Conservation (phyloP, 1,284 basidiomycete species). For the Irpex rosettiformis region DNA sequence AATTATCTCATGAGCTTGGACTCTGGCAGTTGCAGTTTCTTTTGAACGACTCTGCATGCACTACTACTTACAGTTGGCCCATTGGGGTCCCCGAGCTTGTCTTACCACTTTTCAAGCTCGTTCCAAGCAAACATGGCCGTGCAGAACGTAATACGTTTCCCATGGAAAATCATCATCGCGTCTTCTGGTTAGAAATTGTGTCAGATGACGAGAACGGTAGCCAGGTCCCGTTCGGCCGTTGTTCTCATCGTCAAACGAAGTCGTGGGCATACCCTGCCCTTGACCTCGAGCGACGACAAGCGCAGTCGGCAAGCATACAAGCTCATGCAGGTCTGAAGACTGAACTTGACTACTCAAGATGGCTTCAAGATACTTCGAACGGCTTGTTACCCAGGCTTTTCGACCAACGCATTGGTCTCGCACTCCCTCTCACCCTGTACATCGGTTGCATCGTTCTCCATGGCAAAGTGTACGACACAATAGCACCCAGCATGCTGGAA, state of each 20-base stretch:
- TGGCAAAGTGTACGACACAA: background rate
- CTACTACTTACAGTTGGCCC: too few relatives aligned
- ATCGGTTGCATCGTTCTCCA: background rate
- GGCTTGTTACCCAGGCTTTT: background rate
- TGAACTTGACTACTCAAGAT: background rate
- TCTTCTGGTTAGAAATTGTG: background rate
- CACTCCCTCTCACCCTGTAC: background rate
- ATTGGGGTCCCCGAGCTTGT: too few relatives aligned
- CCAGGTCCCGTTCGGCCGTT: background rate
- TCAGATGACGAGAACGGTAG: conserved; percentile 1
- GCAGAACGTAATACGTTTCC: background rate
- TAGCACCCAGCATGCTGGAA: background rate
- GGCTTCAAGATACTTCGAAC: background rate
- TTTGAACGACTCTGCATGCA: background rate
- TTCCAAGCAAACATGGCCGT: background rate
- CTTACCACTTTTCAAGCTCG: too few relatives aligned
- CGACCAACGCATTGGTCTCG: background rate
- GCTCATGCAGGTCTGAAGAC: background rate
- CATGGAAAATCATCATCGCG: background rate
- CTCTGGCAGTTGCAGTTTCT: too few relatives aligned
- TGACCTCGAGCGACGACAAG: background rate
- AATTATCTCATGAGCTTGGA: too few relatives aligned
- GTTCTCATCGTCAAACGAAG: background rate
- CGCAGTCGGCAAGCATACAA: background rate
- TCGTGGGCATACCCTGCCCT: background rate